Base-by-base conservation (phyloP, 345 rosid species). In the Crucihimalaya himalaica region DNA sequence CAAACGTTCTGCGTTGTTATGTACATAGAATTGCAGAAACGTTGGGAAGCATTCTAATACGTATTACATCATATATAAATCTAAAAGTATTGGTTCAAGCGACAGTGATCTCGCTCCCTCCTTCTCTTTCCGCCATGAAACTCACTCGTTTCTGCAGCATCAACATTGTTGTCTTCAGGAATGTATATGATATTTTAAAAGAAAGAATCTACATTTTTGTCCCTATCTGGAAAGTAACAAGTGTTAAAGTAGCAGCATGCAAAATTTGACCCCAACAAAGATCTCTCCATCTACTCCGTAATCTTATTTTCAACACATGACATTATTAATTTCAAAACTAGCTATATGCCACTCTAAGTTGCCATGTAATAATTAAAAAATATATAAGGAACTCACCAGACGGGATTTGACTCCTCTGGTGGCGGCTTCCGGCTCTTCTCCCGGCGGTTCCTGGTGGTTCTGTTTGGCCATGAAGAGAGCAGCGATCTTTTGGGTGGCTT, bases 91-190 rank as follows among this genome's bases (percentile, higher is more conserved):
- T 32, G 34, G 40, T 68, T 63, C 60, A 87, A 70, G 87, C 85
- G 28, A 90, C 90, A 1, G 86, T 84, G 66, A 88, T 84, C 63
- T 85, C 90, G 86, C 66, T 83, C 56, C 84, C 89, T 72, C 82
- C 92, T 76, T 71, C 98, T n/a, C 48, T 83, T 68, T 73, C 68
- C 37, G 89, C 74, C 83, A 73, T 52, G 89, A 90, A 90, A 80
- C 89, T 96, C 75, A 92, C 99, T 66, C 97, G 82, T 69, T 78
- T 96, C 98, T 96, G 91, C 86, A 82, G 18, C 10, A 18, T 18
- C 12, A 70, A 71, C 54, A 27, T 54, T 51, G 21, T 58, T 52
- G 60, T 56, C 18, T 45, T 8, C 32, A 8, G 4, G 5, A 13
- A 25, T 23, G 23, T 23, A 13, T 4, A 23, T 23, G 25, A 20